These are phyloP conservation scores for Dactylellina drechsleri DNA, from an alignment of 2,329 filamentous ascomycete species.

Conservation along the genomic window DNA sequence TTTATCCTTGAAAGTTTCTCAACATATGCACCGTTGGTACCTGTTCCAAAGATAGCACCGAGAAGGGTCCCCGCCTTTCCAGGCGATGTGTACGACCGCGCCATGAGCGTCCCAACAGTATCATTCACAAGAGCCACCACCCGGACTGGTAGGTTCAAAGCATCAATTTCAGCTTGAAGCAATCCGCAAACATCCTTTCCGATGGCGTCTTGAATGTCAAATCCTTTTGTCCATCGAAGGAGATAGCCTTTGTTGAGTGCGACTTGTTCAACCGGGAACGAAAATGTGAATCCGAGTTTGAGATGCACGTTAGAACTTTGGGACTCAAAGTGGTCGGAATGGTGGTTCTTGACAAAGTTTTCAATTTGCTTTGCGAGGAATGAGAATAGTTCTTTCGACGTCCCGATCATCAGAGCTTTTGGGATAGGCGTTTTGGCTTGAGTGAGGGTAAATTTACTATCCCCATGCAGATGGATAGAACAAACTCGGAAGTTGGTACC, in stretches of 20 bases:
- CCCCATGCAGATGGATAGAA: constrained; percentile 90
- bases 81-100: constrained; percentile 90
- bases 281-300: constrained; percentile 97
- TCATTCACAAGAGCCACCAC: constrained; percentile 98
- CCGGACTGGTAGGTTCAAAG: constrained; percentile 83
- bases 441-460: constrained; percentile 92
- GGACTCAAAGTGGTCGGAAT: constrained; percentile 83
- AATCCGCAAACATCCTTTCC: constrained; percentile 94
- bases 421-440: constrained; percentile 94
- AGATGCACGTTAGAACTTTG: constrained; percentile 62
- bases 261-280: constrained; percentile 91
- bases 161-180: constrained; percentile 88
- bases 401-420: constrained; percentile 86
- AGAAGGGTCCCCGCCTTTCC: constrained; percentile 86
- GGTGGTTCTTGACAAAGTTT: constrained; percentile 84
- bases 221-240: constrained; percentile 98
- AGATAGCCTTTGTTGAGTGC: constrained; percentile 95
- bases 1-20: constrained; percentile 88
- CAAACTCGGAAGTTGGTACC: constrained; percentile 99
- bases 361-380: constrained; percentile 96
- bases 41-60: constrained; percentile 97
- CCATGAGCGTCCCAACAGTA: constrained; percentile 97
- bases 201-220: constrained; percentile 92
- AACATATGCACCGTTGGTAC: constrained; percentile 96
- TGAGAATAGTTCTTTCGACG: constrained; percentile 84